A percentile compares a stretch with the other conserved stretches of the same genome.
Evolutionary conservation across 1,139 yeast genomes (phyloP).

Genomic region (Meyerozyma smithsonii): DNA sequence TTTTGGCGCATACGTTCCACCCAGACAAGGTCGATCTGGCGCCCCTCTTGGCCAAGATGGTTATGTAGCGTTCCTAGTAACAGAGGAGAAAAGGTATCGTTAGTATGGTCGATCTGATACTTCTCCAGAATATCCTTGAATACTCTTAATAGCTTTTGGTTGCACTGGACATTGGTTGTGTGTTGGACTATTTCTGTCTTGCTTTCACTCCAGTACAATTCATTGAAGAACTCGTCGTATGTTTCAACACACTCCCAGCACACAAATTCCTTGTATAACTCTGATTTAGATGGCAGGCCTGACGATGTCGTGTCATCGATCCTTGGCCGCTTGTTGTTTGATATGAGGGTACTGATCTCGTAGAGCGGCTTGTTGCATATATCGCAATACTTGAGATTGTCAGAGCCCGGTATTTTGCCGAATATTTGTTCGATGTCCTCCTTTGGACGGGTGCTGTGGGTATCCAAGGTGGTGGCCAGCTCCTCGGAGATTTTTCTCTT

Average conservation of each 20-base stretch:
- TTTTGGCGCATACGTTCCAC: conserved; percentile 23
- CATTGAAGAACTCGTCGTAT: conserved; percentile 50
- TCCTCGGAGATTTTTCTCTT: conserved; percentile 1
- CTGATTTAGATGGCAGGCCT: conserved; percentile 14
- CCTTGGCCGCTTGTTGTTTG: conserved; percentile 17
- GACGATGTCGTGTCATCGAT: conserved; percentile 4
- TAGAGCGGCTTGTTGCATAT: conserved; percentile 64
- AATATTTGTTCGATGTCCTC: conserved; percentile 38
- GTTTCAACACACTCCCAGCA: conserved; percentile 59
- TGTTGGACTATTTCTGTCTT: neutral
- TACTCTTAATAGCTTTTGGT: neutral
- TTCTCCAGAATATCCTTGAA: neutral
- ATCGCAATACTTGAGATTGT: conserved; percentile 51
- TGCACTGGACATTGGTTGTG: conserved; percentile 2
- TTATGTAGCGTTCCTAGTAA: neutral
- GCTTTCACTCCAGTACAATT: conserved; percentile 16
- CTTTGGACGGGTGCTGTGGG: neutral
- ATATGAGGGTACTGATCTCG: conserved; percentile 50
- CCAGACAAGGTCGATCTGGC: conserved; percentile 21
- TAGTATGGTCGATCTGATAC: neutral
- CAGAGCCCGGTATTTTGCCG: conserved; percentile 38
- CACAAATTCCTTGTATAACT: conserved; percentile 47
- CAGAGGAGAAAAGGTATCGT: neutral
- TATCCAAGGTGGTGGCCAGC: neutral
- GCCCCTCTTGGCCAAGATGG: neutral